A percentile compares a stretch with the other conserved stretches of the same genome.
These are phyloP conservation scores for Aspergillus ustus DNA, from an alignment of 2,329 filamentous ascomycete genomes.

Conservation along the genomic window DNA sequence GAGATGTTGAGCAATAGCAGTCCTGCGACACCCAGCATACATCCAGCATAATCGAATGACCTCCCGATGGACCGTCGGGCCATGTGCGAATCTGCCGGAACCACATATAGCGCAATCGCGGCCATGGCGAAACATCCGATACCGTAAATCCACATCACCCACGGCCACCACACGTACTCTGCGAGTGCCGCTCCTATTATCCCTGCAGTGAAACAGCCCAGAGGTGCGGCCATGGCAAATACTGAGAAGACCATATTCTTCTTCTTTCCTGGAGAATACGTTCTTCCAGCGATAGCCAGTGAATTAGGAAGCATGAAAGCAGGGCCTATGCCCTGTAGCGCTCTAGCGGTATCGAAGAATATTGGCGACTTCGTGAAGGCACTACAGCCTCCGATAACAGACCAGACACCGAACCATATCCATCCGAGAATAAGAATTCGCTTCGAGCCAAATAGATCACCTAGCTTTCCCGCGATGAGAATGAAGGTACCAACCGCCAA, in stretches of 20 bases:
- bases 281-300: conserved; percentile 64
- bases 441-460: conserved; percentile 38
- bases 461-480: conserved; percentile 35
- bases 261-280: conserved; percentile 59
- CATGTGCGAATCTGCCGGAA: conserved; percentile 19
- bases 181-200: conserved; percentile 46
- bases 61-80: not conserved
- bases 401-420: conserved; percentile 35
- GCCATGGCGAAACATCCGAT: conserved; percentile 48
- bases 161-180: conserved; percentile 53
- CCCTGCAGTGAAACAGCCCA: conserved; percentile 47
- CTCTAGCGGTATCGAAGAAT: conserved; percentile 56
- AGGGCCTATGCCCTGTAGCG: conserved; percentile 61
- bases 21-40: conserved; percentile 54
- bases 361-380: conserved; percentile 21
- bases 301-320: conserved; percentile 68
- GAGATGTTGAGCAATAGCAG: conserved; percentile 69
- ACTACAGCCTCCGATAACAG: conserved; percentile 30
- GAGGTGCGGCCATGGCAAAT: conserved; percentile 55
- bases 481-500: conserved; percentile 45
- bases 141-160: conserved; percentile 53
- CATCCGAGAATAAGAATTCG: conserved; percentile 34
- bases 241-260: conserved; percentile 64
- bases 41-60: conserved; percentile 44
- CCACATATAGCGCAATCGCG: conserved; percentile 33